These are phyloP conservation scores for Stachybotrys chartarum DNA, from an alignment of 2,329 filamentous ascomycete genomes.

Conservation along the genomic window DNA sequence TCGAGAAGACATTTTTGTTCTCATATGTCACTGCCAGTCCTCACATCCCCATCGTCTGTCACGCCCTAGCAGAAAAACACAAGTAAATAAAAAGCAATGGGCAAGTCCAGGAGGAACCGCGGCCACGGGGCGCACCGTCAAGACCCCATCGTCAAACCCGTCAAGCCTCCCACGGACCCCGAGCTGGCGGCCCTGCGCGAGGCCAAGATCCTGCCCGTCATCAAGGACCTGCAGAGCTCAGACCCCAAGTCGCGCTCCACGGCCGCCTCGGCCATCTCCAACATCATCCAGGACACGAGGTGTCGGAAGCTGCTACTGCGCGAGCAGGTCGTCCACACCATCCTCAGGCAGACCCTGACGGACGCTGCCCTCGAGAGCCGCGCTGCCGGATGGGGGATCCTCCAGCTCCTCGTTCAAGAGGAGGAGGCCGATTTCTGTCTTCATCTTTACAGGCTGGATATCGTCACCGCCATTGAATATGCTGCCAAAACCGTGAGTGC, in stretches of 20 bases:
- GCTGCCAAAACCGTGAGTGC: conserved; percentile 43
- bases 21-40: too few species aligned
- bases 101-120: conserved; percentile 50
- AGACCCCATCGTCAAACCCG: conserved; percentile 48
- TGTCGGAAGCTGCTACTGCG: conserved; percentile 59
- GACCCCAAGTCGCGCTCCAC: conserved; percentile 52
- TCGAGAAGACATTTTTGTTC: too few species aligned
- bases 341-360: conserved; percentile 58
- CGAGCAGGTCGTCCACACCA: conserved; percentile 57
- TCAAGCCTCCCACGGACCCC: conserved; percentile 56
- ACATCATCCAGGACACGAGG: conserved; percentile 53
- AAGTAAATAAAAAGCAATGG: conserved; percentile 34
- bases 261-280: conserved; percentile 53
- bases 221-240: conserved; percentile 52
- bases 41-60: too few species aligned
- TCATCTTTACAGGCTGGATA: conserved; percentile 55
- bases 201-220: conserved; percentile 54
- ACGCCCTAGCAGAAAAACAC: conserved; percentile 1
- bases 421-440: conserved; percentile 62
- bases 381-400: conserved; percentile 60
- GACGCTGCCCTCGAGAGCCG: conserved; percentile 56
- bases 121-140: conserved; percentile 39
- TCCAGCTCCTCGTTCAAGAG: conserved; percentile 53
- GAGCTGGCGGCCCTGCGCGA: conserved; percentile 57
- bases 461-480: conserved; percentile 53